phyloP scores from a whole-genome alignment of 495 filamentous ascomycete species.

The Glarea lozoyensis region DNA sequence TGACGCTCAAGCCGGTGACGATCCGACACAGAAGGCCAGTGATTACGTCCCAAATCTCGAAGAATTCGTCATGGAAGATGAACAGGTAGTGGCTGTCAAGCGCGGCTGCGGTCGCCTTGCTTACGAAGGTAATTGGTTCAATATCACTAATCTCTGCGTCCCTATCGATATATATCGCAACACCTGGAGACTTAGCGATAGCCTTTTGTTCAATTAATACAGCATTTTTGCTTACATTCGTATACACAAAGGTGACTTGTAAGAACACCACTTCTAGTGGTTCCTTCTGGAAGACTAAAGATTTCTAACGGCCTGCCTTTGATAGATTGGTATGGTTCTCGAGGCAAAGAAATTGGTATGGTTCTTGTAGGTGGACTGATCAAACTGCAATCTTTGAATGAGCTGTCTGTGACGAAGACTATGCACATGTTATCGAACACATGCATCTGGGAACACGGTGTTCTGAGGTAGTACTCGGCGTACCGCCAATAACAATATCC shows the following conservation, averaged over 20 bases:
- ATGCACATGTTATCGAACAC: background rate
- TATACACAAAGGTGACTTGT: background rate
- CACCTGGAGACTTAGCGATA: background rate
- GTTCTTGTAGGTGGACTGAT: no score
- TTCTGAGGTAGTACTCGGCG: background rate
- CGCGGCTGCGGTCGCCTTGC: background rate
- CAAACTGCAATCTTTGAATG: background rate
- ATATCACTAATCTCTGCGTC: background rate
- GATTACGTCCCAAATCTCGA: background rate
- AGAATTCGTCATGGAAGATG: constrained; percentile 1
- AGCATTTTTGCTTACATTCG: background rate
- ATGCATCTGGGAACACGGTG: background rate
- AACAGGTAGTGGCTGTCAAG: background rate
- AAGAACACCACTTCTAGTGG: background rate
- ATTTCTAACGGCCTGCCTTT: background rate
- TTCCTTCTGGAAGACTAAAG: background rate
- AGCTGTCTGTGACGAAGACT: background rate
- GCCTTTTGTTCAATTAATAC: background rate
- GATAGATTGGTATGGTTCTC: no score
- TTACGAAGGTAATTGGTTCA: background rate
- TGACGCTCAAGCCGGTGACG: background rate
- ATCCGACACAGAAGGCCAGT: background rate
- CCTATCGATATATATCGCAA: background rate
- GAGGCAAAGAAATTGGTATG: no score
- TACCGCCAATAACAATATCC: no score